These are phyloP conservation scores for Talaromyces adpressus DNA, from an alignment of 495 filamentous ascomycete species.

Conservation along the genomic window DNA sequence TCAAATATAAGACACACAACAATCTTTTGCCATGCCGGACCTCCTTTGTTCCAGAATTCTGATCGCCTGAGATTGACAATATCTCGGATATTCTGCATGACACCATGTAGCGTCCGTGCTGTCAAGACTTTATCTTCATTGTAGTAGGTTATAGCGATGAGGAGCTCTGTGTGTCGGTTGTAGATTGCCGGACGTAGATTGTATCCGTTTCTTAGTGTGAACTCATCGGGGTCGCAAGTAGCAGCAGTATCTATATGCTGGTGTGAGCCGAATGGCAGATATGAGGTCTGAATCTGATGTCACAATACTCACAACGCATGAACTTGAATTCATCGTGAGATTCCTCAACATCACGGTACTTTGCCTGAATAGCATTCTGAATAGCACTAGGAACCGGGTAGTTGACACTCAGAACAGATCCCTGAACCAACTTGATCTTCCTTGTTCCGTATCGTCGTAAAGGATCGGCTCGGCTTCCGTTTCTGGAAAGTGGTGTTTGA, in stretches of 20 bases:
- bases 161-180: conserved; percentile 93
- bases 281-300: not conserved
- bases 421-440: conserved; percentile 94
- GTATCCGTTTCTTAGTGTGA: conserved; percentile 98
- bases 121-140: conserved; percentile 97
- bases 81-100: conserved; percentile 97
- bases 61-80: conserved; percentile 98
- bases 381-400: conserved; percentile 97
- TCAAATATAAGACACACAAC: conserved; percentile 95
- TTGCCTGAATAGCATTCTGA: conserved; percentile 90
- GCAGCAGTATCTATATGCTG: conserved; percentile 70
- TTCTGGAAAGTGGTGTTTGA: not conserved
- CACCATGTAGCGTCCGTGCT: conserved; percentile 87
- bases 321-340: conserved; percentile 94
- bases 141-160: conserved; percentile 98
- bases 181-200: conserved; percentile 99
- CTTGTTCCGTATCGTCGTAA: conserved; percentile 88
- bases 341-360: conserved; percentile 82
- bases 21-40: conserved; percentile 98
- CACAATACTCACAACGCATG: conserved; percentile 67
- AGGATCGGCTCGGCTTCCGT: conserved; percentile 21
- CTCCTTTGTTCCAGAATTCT: conserved; percentile 98
- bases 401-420: conserved; percentile 91
- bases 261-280: not conserved
- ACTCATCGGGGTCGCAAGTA: conserved; percentile 97